These are phyloP conservation scores for Pestalotiopsis sp. DNA, from an alignment of 2,329 filamentous ascomycete genomes.

Conservation along the genomic window DNA sequence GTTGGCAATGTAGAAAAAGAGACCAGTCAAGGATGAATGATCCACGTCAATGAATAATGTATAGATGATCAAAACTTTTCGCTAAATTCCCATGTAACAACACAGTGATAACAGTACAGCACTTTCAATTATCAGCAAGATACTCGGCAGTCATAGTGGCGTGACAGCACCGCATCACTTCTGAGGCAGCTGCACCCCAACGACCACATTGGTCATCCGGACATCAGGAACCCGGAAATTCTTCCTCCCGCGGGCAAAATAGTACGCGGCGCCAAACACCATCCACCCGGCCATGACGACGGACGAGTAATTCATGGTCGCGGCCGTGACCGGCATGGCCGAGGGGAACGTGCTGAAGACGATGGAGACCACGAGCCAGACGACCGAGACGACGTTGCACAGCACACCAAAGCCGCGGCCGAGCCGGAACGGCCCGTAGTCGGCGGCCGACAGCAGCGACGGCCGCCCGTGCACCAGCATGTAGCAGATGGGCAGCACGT, in stretches of 20 bases:
- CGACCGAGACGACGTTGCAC: constrained; percentile 38
- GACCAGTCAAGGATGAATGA: too few species aligned
- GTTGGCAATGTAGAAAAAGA: too few species aligned
- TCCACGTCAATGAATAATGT: background rate
- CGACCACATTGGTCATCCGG: background rate
- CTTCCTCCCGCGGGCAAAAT: background rate
- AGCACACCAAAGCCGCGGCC: constrained; percentile 32
- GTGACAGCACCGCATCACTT: background rate
- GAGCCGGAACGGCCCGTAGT: constrained; percentile 42
- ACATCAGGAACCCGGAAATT: constrained; percentile 4
- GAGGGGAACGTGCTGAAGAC: constrained; percentile 49
- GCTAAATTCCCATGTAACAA: background rate
- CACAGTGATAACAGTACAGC: background rate
- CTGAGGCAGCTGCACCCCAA: background rate
- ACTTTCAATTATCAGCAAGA: background rate
- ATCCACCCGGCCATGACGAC: constrained; percentile 41
- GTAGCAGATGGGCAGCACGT: constrained; percentile 46
- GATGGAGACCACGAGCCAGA: constrained; percentile 42
- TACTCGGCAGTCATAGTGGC: background rate
- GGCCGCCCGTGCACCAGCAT: constrained; percentile 42
- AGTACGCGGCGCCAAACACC: constrained; percentile 4
- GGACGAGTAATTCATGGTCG: constrained; percentile 53
- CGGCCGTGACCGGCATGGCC: constrained; percentile 36
- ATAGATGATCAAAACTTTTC: background rate
- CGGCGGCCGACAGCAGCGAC: constrained; percentile 31